These are phyloP conservation scores for Syncephalis plumigaleata DNA, from an alignment of 371 early-diverging fungal genomes.

Conservation along the genomic window DNA sequence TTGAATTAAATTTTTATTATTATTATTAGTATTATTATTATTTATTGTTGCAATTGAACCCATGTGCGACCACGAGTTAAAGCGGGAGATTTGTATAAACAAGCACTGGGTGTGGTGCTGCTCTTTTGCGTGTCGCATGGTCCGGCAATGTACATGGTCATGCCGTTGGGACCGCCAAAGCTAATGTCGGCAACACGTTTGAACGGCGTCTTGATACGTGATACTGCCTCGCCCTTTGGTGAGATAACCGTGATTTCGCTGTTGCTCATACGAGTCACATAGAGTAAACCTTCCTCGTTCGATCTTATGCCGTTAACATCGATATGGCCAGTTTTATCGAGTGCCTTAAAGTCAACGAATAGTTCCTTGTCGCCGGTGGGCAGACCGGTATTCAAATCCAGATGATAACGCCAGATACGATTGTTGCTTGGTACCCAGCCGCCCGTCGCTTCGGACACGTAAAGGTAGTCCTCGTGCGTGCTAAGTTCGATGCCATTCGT, in stretches of 20 bases:
- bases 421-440: slow-evolving; percentile 15
- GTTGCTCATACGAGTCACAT: slow-evolving; percentile 20
- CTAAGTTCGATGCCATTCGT: slow-evolving; percentile 33
- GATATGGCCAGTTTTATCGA: slow-evolving; percentile 14
- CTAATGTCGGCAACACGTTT: slow-evolving; percentile 21
- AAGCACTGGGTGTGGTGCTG: no score
- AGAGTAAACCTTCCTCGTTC: slow-evolving; percentile 22
- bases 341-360: slow-evolving; percentile 18
- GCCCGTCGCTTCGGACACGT: slow-evolving; percentile 22
- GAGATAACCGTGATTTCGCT: slow-evolving; percentile 19
- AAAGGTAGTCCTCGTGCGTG: slow-evolving; percentile 24
- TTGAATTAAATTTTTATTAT: no score
- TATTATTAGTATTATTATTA: no score
- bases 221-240: slow-evolving; percentile 14
- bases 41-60: no score
- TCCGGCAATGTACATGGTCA: slow-evolving; percentile 23
- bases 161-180: slow-evolving; percentile 22
- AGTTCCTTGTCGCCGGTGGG: slow-evolving; percentile 8
- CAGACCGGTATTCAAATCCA: background rate
- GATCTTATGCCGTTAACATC: slow-evolving; percentile 34
- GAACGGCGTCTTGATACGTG: slow-evolving; percentile 13
- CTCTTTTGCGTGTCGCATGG: slow-evolving; percentile 8
- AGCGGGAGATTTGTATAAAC: background rate
- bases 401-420: slow-evolving; percentile 12
- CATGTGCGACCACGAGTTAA: no score